Evolutionary conservation across 768 basidiomycete species (phyloP).

Genomic region (Serpula lacrymans): DNA sequence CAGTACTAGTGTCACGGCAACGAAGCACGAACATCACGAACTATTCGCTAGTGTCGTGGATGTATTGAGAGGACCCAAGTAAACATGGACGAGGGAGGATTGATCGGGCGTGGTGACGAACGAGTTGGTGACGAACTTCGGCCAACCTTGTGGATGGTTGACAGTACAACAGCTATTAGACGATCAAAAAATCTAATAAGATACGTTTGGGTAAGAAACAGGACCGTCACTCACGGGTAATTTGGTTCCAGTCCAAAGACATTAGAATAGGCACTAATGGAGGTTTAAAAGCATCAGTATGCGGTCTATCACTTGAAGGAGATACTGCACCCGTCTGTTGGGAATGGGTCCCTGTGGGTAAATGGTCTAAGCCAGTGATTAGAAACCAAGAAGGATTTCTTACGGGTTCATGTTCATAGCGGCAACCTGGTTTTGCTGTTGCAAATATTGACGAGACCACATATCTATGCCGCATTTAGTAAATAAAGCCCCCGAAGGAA

Average conservation of each 20-base stretch:
- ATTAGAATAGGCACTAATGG: constrained; percentile 42
- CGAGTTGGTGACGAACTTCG: constrained; percentile 50
- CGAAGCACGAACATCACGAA: constrained; percentile 7
- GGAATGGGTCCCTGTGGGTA: constrained; percentile 45
- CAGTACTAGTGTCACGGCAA: background rate
- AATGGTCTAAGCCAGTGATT: constrained; percentile 1
- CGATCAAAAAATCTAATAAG: background rate
- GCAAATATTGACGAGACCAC: constrained; percentile 58
- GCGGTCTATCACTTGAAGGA: background rate
- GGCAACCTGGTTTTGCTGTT: constrained; percentile 56
- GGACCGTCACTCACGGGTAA: constrained; percentile 41
- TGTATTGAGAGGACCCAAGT: constrained; percentile 46
- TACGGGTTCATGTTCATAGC: constrained; percentile 53
- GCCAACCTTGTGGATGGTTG: constrained; percentile 53
- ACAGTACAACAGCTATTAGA: constrained; percentile 45
- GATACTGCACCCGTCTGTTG: constrained; percentile 38
- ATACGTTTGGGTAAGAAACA: too few species aligned
- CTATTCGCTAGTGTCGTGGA: constrained; percentile 37
- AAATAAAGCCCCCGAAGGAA: background rate
- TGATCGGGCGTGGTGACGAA: constrained; percentile 47
- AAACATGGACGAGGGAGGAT: constrained; percentile 44
- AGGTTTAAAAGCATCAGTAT: background rate
- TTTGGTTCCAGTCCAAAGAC: constrained; percentile 51
- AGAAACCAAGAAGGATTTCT: constrained; percentile 8
- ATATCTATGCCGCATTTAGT: constrained; percentile 40